Evolutionary conservation across 1,139 yeast species (phyloP).

Genomic region (Keqinozyma sinolaborantium): DNA sequence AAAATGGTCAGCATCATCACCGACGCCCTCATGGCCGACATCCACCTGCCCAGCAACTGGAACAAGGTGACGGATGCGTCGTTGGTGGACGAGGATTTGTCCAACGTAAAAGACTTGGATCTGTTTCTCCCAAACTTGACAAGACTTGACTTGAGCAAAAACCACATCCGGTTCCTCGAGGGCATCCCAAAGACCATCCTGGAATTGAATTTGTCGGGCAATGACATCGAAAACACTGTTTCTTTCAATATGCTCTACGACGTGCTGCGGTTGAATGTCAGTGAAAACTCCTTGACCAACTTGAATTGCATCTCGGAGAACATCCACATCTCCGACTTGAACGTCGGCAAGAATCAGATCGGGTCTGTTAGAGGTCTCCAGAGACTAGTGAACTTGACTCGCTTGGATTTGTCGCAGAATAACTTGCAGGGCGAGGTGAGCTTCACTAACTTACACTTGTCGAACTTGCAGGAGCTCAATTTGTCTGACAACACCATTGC

Average conservation of each 20-base stretch:
- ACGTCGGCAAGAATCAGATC: conserved; percentile 29
- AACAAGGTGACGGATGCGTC: conserved; percentile 32
- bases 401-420: conserved; percentile 43
- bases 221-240: conserved; percentile 38
- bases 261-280: conserved; percentile 41
- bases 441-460: conserved; percentile 30
- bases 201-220: conserved; percentile 32
- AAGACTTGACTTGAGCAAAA: conserved; percentile 36
- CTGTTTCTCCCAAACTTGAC: conserved; percentile 42
- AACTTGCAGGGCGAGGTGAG: conserved; percentile 34
- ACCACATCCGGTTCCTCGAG: conserved; percentile 40
- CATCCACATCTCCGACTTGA: conserved; percentile 35
- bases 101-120: conserved; percentile 41
- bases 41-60: conserved; percentile 38
- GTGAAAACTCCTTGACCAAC: conserved; percentile 33
- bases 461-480: conserved; percentile 42
- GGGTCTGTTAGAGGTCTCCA: conserved; percentile 34
- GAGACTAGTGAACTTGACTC: conserved; percentile 35
- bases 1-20: conserved; percentile 47
- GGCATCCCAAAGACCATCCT: conserved; percentile 44
- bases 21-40: conserved; percentile 30
- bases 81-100: conserved; percentile 28
- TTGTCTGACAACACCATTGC: conserved; percentile 40
- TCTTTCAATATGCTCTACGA: conserved; percentile 37
- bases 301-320: conserved; percentile 28